Evolutionary conservation across 2,329 filamentous ascomycete species (phyloP), one percentile per base, ranked within the genome.

Genomic region (Tolypocladium ovalisporum): DNA sequence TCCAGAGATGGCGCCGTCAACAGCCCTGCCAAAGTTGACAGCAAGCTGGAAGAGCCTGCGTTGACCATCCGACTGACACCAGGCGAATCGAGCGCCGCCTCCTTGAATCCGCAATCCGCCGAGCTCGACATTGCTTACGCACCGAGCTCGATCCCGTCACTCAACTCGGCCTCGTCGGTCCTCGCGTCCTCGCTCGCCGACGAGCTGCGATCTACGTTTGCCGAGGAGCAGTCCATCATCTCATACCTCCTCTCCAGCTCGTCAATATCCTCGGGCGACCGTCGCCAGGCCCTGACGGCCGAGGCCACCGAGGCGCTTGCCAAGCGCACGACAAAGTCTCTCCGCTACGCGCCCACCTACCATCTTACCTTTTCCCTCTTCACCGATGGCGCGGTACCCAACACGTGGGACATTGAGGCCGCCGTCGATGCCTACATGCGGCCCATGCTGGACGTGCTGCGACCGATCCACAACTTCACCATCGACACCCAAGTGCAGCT

Each of bases 361-460:
- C 94, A 99, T 68, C 77, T 99, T 34, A 96, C 92, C 0, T 96
- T 99, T 68, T 99, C 94, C 0, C 79, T 99, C 3, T 97, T 99
- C 69, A 94, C 90, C 0, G 87, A 88, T 15, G 85, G 85, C 1
- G 81, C 87, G 1, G 71, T 78, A 0, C 94, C 94, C 2, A 96
- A 88, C 36, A 88, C 87, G 12, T 99, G 94, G 94, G 90, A 96
- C 55, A 90, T 97, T 54, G 88, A 97, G 62, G 74, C 81, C 39
- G 91, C 93, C 0, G 80, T 97, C 12, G 80, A 86, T 29, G 81
- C 89, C 62, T 93, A 96, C 71, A 85, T 99, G 71, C 78, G 83
- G 56, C 93, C 94, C 0, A 79, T 97, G 52, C 79, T 99, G 0
- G 80, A 89, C 49, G 85, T 90, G 32, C 82, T 97, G 34, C 82